Evolutionary conservation across 139 green algal genomes (phyloP).

Genomic region (Nannochloris sp.): DNA sequence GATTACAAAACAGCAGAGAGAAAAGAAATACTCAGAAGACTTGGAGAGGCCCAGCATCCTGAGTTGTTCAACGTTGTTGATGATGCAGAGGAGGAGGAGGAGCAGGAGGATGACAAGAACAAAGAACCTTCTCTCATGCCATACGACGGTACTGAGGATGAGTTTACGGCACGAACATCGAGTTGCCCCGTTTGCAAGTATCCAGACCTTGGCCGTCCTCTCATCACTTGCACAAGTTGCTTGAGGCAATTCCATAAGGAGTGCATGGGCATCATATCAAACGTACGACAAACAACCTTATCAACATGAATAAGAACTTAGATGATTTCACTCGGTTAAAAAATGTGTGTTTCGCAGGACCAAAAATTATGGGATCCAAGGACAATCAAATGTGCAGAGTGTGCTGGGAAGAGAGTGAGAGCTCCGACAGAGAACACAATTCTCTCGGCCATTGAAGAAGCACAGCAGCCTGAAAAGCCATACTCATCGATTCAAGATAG

Average conservation of each 20-base stretch:
- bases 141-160: not conserved
- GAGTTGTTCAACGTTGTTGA: not conserved
- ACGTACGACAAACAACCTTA: constrained; percentile 9
- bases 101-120: not conserved
- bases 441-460: constrained; percentile 15
- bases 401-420: constrained; percentile 25
- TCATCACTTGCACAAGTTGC: constrained; percentile 37
- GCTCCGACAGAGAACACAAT: constrained; percentile 22
- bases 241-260: constrained; percentile 35
- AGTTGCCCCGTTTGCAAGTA: constrained; percentile 32
- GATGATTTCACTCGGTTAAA: not conserved
- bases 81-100: constrained; percentile 3
- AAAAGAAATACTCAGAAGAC: constrained; percentile 8
- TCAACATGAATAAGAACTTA: too few species aligned
- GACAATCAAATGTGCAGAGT: constrained; percentile 1
- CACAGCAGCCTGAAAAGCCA: not conserved
- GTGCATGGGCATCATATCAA: constrained; percentile 28
- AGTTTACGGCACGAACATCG: not conserved
- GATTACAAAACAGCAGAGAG: constrained; percentile 14
- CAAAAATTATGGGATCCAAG: not conserved
- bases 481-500: not conserved
- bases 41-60: not conserved
- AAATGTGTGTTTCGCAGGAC: constrained; percentile 2
- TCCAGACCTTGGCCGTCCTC: constrained; percentile 24
- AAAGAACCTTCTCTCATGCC: not conserved